These are phyloP conservation scores for Calonectria ilicicola DNA, from an alignment of 2,329 filamentous ascomycete genomes.

Conservation along the genomic window DNA sequence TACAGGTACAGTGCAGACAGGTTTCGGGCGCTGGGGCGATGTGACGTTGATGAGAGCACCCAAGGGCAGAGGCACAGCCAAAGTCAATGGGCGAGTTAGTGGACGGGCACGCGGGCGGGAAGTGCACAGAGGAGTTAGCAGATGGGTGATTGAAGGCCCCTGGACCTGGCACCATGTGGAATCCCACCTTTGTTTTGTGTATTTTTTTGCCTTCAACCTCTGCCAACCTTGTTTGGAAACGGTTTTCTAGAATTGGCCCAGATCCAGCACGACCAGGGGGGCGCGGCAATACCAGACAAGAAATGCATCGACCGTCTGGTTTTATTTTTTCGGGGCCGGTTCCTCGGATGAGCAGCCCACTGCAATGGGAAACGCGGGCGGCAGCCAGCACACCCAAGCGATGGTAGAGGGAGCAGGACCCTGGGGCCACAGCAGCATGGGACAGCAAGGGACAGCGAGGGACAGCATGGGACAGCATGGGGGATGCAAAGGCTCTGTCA, in stretches of 20 bases:
- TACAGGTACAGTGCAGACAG: neutral
- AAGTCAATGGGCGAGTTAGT: neutral
- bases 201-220: neutral
- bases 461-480: too few species aligned
- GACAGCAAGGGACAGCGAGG: too few species aligned
- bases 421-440: neutral
- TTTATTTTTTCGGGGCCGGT: slow-evolving; percentile 16
- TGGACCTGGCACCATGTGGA: slow-evolving; percentile 19
- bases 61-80: slow-evolving; percentile 4
- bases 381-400: neutral
- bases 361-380: slow-evolving; percentile 10
- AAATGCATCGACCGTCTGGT: neutral
- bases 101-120: neutral
- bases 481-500: slow-evolving; percentile 4
- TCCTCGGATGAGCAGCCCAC: slow-evolving; percentile 14
- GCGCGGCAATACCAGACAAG: neutral
- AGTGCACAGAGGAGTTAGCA: neutral
- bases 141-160: neutral
- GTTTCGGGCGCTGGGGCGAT: slow-evolving; percentile 12
- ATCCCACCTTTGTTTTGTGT: slow-evolving; percentile 2
- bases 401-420: neutral
- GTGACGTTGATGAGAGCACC: slow-evolving; percentile 11
- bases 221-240: slow-evolving; percentile 11
- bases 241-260: slow-evolving; percentile 16
- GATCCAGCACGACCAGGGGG: neutral